Percentiles rank a stretch among this genome's conserved stretches.
Conservation (phyloP, 495 filamentous ascomycete genomes). For the Penicillium mononematosum region DNA sequence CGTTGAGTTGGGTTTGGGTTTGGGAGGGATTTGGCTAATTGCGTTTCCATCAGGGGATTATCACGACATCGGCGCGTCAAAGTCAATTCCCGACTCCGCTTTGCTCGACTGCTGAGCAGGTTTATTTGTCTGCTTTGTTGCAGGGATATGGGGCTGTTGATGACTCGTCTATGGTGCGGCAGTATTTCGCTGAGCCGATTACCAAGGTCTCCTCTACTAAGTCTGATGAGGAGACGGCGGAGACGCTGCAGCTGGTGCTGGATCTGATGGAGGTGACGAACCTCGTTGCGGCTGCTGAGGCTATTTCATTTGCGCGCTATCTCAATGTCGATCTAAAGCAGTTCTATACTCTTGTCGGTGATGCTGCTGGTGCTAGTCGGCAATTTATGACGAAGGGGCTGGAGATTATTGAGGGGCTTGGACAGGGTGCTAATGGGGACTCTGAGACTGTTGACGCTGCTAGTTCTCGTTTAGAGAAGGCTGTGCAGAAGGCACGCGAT, state of each 20-base stretch:
- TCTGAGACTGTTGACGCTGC: slow-evolving; percentile 54
- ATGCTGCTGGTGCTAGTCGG: slow-evolving; percentile 67
- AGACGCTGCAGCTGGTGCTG: slow-evolving; percentile 52
- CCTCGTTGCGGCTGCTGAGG: slow-evolving; percentile 63
- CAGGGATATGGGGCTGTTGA: slow-evolving; percentile 65
- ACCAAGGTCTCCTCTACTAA: slow-evolving; percentile 30
- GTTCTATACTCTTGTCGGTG: slow-evolving; percentile 64
- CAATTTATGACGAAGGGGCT: slow-evolving; percentile 58
- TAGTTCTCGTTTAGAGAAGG: slow-evolving; percentile 57
- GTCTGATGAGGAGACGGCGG: slow-evolving; percentile 30
- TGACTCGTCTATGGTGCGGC: slow-evolving; percentile 66
- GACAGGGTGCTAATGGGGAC: slow-evolving; percentile 20
- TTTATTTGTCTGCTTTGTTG: slow-evolving; percentile 59
- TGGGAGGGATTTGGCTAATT: slow-evolving; percentile 7
- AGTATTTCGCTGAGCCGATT: slow-evolving; percentile 52
- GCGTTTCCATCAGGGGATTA: slow-evolving; percentile 54
- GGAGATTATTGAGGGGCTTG: slow-evolving; percentile 49
- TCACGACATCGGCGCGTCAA: slow-evolving; percentile 64
- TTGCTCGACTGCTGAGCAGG: slow-evolving; percentile 66
- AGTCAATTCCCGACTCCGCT: slow-evolving; percentile 67
- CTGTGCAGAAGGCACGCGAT: slow-evolving; percentile 58
- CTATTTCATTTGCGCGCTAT: slow-evolving; percentile 61
- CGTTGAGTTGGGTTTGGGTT: background rate
- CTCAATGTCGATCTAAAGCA: slow-evolving; percentile 64
- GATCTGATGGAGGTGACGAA: slow-evolving; percentile 63